These are phyloP conservation scores for Xylariaceae sp. DNA, from an alignment of 2,329 filamentous ascomycete genomes.

Conservation along the genomic window DNA sequence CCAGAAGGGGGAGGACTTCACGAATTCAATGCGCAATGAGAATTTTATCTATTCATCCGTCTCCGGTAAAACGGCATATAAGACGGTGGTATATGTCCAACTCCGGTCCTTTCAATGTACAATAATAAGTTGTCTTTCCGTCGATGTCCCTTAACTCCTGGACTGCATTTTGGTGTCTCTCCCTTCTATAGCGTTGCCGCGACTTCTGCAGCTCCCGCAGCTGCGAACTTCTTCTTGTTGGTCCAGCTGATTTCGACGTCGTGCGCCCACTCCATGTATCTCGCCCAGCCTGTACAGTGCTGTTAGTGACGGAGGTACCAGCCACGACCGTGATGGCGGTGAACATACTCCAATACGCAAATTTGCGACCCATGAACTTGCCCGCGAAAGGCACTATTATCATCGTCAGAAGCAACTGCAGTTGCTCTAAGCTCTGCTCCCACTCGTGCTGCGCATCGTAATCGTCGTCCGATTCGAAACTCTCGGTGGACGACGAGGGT, in stretches of 20 bases:
- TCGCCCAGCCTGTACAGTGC: slow-evolving; percentile 68
- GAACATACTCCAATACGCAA: slow-evolving; percentile 88
- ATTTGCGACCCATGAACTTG: slow-evolving; percentile 91
- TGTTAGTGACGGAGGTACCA: slow-evolving; percentile 6
- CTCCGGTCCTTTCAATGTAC: too few relatives aligned
- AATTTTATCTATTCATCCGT: too few relatives aligned
- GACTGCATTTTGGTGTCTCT: too few relatives aligned
- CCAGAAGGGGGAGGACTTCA: too few relatives aligned
- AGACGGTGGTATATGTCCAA: too few relatives aligned
- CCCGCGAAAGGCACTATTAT: slow-evolving; percentile 89
- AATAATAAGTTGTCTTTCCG: too few relatives aligned
- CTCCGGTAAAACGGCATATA: too few relatives aligned
- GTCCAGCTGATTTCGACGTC: slow-evolving; percentile 66
- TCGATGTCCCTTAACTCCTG: too few relatives aligned
- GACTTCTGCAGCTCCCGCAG: slow-evolving; percentile 59
- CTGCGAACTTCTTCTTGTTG: slow-evolving; percentile 59
- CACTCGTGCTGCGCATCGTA: slow-evolving; percentile 93
- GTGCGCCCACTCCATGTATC: slow-evolving; percentile 94
- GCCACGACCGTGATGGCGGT: not conserved
- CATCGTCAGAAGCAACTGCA: slow-evolving; percentile 91
- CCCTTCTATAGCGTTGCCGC: slow-evolving; percentile 42
- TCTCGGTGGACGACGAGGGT: slow-evolving; percentile 54
- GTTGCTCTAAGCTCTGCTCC: slow-evolving; percentile 88
- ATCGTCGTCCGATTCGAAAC: slow-evolving; percentile 53
- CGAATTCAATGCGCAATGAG: too few relatives aligned